Percentiles rank a stretch among this genome's conserved stretches.
phyloP scores from a whole-genome alignment of 352 stramenopile genomes.

The Phytophthora chlamydospora region DNA sequence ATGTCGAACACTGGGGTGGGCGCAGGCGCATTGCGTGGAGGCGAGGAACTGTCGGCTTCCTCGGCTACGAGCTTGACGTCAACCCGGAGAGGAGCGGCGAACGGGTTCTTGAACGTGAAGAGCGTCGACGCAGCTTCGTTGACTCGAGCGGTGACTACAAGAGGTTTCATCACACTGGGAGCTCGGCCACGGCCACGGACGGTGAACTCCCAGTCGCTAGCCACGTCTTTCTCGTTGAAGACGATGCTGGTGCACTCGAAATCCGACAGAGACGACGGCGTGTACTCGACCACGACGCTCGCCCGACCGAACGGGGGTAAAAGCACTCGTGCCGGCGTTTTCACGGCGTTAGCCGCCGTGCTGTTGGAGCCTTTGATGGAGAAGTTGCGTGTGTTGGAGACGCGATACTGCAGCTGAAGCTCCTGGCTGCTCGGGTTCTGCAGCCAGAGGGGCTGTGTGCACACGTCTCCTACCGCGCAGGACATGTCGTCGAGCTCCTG shows the following conservation, averaged over 20 bases:
- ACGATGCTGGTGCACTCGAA: constrained; percentile 71
- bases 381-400: constrained; percentile 91
- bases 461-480: constrained; percentile 86
- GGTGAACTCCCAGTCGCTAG: constrained; percentile 91
- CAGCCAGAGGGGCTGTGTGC: constrained; percentile 76
- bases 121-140: constrained; percentile 83
- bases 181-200: constrained; percentile 77
- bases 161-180: constrained; percentile 92
- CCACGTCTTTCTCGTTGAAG: constrained; percentile 73
- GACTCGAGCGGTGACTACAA: constrained; percentile 71
- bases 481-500: constrained; percentile 76
- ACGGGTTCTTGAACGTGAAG: constrained; percentile 95
- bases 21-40: neutral
- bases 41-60: constrained; percentile 7
- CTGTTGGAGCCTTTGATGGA: constrained; percentile 62
- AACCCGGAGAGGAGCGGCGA: constrained; percentile 78
- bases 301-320: constrained; percentile 74
- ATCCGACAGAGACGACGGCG: constrained; percentile 88
- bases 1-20: constrained; percentile 65
- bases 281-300: constrained; percentile 88
- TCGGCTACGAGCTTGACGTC: constrained; percentile 76
- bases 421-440: constrained; percentile 90
- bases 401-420: constrained; percentile 68
- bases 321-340: constrained; percentile 32
- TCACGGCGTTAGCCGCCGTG: constrained; percentile 1